Percentiles rank a stretch among this genome's conserved stretches.
These are phyloP conservation scores for Cyanodermella asteris DNA, from an alignment of 2,329 filamentous ascomycete species.

Conservation along the genomic window DNA sequence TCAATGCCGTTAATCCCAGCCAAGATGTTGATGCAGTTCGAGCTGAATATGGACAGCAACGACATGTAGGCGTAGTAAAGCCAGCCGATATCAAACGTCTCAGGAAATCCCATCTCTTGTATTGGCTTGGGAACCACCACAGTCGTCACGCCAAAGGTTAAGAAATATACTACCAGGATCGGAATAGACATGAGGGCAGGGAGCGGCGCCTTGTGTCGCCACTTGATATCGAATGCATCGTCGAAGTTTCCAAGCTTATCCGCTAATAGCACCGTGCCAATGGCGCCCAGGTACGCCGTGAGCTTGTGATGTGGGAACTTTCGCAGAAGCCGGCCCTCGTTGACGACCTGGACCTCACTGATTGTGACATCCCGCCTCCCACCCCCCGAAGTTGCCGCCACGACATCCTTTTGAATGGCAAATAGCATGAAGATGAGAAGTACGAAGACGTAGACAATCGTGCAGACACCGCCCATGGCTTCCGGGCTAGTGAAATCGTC, in stretches of 20 bases:
- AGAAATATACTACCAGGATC: slow-evolving; percentile 89
- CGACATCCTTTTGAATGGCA: slow-evolving; percentile 95
- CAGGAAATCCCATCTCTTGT: slow-evolving; percentile 53
- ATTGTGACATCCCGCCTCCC: slow-evolving; percentile 75
- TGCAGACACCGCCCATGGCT: slow-evolving; percentile 86
- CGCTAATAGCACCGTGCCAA: slow-evolving; percentile 78
- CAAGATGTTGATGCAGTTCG: slow-evolving; percentile 98
- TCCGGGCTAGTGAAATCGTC: slow-evolving; percentile 40
- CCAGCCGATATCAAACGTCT: slow-evolving; percentile 60
- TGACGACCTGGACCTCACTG: slow-evolving; percentile 47
- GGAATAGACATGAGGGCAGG: slow-evolving; percentile 84
- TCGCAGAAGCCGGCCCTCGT: slow-evolving; percentile 70
- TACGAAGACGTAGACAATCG: slow-evolving; percentile 71
- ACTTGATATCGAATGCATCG: slow-evolving; percentile 93
- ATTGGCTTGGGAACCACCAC: slow-evolving; percentile 78
- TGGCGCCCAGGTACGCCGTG: slow-evolving; percentile 75
- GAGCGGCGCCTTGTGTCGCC: slow-evolving; percentile 97
- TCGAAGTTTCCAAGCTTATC: slow-evolving; percentile 83
- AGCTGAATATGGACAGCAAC: slow-evolving; percentile 85
- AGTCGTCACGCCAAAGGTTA: slow-evolving; percentile 92
- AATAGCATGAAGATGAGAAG: slow-evolving; percentile 90
- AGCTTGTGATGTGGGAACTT: slow-evolving; percentile 90
- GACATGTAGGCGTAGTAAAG: slow-evolving; percentile 97
- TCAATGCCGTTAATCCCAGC: slow-evolving; percentile 98
- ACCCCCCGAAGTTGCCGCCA: slow-evolving; percentile 79